Evolutionary conservation across 2,329 filamentous ascomycete species (phyloP).

Genomic region (Keithomyces neogunnii): DNA sequence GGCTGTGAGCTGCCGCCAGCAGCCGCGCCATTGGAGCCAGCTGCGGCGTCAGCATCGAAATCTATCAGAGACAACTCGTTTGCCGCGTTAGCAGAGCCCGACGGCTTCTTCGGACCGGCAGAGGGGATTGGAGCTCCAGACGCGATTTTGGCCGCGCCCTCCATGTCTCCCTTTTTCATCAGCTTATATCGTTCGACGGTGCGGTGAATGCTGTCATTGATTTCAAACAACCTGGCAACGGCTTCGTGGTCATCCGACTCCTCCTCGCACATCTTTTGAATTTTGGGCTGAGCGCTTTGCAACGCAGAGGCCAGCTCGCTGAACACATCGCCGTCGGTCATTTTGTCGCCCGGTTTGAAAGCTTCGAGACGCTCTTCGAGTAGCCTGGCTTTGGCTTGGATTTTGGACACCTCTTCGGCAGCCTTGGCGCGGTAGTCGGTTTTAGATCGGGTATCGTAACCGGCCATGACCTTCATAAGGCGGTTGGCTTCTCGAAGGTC

Average conservation of each 20-base stretch:
- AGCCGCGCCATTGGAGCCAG: constrained; percentile 41
- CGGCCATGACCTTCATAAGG: constrained; percentile 98
- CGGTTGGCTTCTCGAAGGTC: constrained; percentile 95
- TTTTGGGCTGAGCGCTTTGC: constrained; percentile 93
- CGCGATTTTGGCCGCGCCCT: constrained; percentile 74
- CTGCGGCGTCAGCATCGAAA: constrained; percentile 57
- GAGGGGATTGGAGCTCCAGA: constrained; percentile 54
- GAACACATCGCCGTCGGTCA: constrained; percentile 59
- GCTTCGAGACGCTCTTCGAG: constrained; percentile 87
- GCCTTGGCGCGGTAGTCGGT: constrained; percentile 97
- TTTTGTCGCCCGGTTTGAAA: constrained; percentile 72
- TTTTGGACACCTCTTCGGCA: constrained; percentile 86
- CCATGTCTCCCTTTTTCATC: constrained; percentile 89
- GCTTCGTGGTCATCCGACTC: constrained; percentile 96
- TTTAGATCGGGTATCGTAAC: constrained; percentile 90
- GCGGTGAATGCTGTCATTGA: constrained; percentile 97
- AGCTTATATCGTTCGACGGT: constrained; percentile 94
- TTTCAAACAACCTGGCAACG: constrained; percentile 88
- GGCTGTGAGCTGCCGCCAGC: constrained; percentile 36
- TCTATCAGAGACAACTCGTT: constrained; percentile 90
- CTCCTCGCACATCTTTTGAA: constrained; percentile 99
- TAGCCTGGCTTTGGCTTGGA: constrained; percentile 89
- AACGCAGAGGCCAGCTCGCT: constrained; percentile 84
- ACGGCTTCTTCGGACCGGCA: constrained; percentile 41
- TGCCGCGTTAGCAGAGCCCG: constrained; percentile 34